A percentile compares a stretch with the other conserved stretches of the same genome.
Evolutionary conservation across 2,329 filamentous ascomycete species (phyloP).

Genomic region (Colletotrichum ledebouriae): DNA sequence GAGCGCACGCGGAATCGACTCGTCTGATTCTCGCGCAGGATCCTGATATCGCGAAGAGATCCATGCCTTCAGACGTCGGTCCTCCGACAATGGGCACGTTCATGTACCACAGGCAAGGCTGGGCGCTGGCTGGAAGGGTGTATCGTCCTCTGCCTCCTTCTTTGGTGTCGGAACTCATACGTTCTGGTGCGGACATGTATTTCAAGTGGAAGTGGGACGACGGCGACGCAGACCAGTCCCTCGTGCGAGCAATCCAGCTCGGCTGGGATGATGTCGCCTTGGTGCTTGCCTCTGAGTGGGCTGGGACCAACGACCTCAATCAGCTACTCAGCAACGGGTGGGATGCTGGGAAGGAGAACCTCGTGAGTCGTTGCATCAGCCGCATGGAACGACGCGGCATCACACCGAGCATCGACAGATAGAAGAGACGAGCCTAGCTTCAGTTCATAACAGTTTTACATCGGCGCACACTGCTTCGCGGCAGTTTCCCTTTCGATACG

Average conservation of each 20-base stretch:
- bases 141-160: background rate
- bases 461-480: too few species aligned
- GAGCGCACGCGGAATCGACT: background rate
- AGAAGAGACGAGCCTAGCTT: too few species aligned
- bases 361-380: background rate
- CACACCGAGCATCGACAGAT: too few species aligned
- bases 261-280: slow-evolving; percentile 1
- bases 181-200: slow-evolving; percentile 2
- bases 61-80: background rate
- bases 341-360: background rate
- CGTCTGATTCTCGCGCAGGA: background rate
- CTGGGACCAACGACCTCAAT: background rate
- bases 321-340: background rate
- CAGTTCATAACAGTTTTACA: too few species aligned
- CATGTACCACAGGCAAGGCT: background rate
- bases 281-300: slow-evolving; percentile 4
- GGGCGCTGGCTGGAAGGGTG: background rate
- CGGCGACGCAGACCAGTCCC: background rate
- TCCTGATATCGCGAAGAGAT: background rate
- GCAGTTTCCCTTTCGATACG: too few species aligned
- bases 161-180: slow-evolving; percentile 1
- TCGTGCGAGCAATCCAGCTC: background rate
- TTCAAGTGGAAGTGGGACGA: slow-evolving; percentile 13
- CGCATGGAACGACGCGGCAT: too few species aligned
- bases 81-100: background rate